Conservation (phyloP, 495 filamentous ascomycete species). For the Durotheca rogersii region DNA sequence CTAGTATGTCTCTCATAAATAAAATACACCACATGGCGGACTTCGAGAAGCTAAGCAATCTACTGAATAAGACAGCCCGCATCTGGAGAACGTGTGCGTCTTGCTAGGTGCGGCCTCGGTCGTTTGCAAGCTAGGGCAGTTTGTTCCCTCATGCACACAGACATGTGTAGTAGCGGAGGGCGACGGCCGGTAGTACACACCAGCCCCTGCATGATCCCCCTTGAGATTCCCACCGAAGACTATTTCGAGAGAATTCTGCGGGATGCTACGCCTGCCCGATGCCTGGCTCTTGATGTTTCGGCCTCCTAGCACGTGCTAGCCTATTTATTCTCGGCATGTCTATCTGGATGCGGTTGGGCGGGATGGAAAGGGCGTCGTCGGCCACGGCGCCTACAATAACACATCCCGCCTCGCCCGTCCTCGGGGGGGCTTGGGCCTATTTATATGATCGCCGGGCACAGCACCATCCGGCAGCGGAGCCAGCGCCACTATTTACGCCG, state of each 20-base stretch:
- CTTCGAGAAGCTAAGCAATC: too few species aligned
- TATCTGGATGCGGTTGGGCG: not conserved
- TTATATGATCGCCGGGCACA: too few species aligned
- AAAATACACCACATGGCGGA: too few species aligned
- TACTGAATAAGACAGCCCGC: too few species aligned
- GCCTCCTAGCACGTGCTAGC: not conserved
- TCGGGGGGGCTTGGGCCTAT: too few species aligned
- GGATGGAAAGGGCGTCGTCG: not conserved
- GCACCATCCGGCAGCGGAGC: too few species aligned
- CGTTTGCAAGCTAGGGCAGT: not conserved
- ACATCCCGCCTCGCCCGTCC: not conserved
- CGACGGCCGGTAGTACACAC: not conserved
- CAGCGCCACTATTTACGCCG: too few species aligned
- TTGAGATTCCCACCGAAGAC: not conserved
- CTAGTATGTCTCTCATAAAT: too few species aligned
- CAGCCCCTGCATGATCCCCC: slow-evolving; percentile 6
- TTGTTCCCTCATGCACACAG: not conserved
- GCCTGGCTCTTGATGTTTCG: too few species aligned
- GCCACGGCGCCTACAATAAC: not conserved
- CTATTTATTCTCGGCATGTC: too few species aligned
- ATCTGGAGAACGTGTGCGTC: too few species aligned
- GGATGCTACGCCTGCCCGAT: too few species aligned
- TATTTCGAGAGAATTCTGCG: not conserved
- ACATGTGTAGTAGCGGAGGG: not conserved
- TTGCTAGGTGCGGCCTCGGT: not conserved